phyloP scores from a whole-genome alignment of 371 early-diverging fungal species.

The Rhizopus arrhizus region DNA sequence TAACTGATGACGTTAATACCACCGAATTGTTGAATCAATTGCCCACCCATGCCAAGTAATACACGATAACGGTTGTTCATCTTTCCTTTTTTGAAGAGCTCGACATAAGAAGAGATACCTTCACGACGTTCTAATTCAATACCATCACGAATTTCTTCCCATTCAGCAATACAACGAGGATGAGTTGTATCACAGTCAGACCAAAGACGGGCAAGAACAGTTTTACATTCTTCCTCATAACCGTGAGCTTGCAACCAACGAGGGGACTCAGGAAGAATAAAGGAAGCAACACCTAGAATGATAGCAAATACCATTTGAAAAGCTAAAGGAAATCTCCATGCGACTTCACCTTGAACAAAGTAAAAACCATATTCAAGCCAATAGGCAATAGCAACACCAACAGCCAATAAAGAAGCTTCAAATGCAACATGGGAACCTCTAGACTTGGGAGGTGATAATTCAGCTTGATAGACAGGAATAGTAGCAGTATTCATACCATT shows the following conservation, averaged over 20 bases:
- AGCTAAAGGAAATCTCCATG: conserved; percentile 47
- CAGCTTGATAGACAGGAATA: conserved; percentile 50
- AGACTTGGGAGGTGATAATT: conserved; percentile 73
- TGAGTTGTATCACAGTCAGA: conserved; percentile 47
- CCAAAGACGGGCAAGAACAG: conserved; percentile 48
- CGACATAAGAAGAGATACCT: conserved; percentile 44
- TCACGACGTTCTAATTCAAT: conserved; percentile 52
- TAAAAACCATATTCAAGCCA: conserved; percentile 51
- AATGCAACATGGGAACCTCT: conserved; percentile 51
- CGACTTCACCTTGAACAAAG: conserved; percentile 38
- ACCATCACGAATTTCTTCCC: conserved; percentile 52
- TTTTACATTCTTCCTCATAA: conserved; percentile 43
- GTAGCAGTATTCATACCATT: conserved; percentile 47
- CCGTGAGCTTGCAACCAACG: conserved; percentile 60
- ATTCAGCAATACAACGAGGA: conserved; percentile 51
- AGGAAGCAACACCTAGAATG: conserved; percentile 26
- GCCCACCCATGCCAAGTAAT: conserved; percentile 54
- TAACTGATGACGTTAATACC: conserved; percentile 48
- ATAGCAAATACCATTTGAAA: conserved; percentile 36
- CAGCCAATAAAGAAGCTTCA: conserved; percentile 34
- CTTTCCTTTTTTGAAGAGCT: conserved; percentile 49
- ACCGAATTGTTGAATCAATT: conserved; percentile 53
- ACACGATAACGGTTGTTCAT: conserved; percentile 57
- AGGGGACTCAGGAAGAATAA: conserved; percentile 30
- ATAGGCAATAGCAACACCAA: conserved; percentile 46